A percentile compares a stretch with the other conserved stretches of the same genome.
These are phyloP conservation scores for Bauhinia variegata DNA, from an alignment of 306 rosid species.

Conservation along the genomic window DNA sequence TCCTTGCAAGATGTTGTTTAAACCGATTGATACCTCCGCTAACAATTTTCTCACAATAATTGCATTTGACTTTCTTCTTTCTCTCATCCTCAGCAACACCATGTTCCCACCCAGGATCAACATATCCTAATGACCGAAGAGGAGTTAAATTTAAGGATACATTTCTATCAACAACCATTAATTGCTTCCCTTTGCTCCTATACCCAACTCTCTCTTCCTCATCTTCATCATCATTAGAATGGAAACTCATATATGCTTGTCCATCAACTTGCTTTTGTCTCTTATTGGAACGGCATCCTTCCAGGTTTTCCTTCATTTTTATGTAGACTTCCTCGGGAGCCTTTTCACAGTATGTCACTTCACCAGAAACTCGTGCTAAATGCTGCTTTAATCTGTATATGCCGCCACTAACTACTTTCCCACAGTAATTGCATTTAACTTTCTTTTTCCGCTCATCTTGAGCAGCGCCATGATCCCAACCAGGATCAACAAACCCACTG, in stretches of 20 bases:
- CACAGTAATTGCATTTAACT: slow-evolving; percentile 96
- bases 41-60: slow-evolving; percentile 86
- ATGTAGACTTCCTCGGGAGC: slow-evolving; percentile 91
- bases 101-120: slow-evolving; percentile 99
- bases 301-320: slow-evolving; percentile 87
- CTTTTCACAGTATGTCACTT: slow-evolving; percentile 91
- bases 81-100: slow-evolving; percentile 97
- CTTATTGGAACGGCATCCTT: slow-evolving; percentile 84
- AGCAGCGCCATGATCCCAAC: slow-evolving; percentile 96
- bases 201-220: slow-evolving; percentile 63
- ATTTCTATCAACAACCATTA: slow-evolving; percentile 65
- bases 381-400: slow-evolving; percentile 96
- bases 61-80: slow-evolving; percentile 96
- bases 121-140: slow-evolving; percentile 83
- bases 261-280: slow-evolving; percentile 71
- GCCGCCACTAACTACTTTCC: slow-evolving; percentile 96
- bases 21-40: slow-evolving; percentile 97
- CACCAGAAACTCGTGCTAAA: slow-evolving; percentile 96
- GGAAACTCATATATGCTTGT: slow-evolving; percentile 71
- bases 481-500: slow-evolving; percentile 86
- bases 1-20: slow-evolving; percentile 95
- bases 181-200: slow-evolving; percentile 83
- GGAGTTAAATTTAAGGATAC: slow-evolving; percentile 62
- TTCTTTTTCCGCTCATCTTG: slow-evolving; percentile 97
- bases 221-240: slow-evolving; percentile 75